Evolutionary conservation across 2,329 filamentous ascomycete genomes (phyloP), one percentile per base, ranked within the genome.

Genomic region (Xylariaceae sp.): DNA sequence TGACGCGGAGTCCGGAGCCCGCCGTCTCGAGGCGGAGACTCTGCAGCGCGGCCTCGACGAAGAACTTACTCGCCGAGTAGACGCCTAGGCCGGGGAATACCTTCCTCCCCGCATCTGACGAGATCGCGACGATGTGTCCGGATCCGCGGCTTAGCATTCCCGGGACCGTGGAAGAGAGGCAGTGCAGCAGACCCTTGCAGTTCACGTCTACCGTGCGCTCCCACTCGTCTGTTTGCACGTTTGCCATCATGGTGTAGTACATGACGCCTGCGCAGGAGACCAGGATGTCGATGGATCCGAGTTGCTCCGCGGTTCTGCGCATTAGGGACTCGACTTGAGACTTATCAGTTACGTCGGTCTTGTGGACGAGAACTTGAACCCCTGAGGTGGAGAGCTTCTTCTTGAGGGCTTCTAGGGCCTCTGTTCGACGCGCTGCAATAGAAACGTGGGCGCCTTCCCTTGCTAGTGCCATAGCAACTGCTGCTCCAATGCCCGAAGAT

Each of bases 171-270:
- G 85, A 79, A 0, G 86, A 80, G 2, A 92, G 76, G 60, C 84
- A 85, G 75, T 92, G 80, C 50, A 92, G 74, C 1, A 92, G 78
- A 36, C 88, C 88, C 72, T 92, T 92, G 82, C 88, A 92, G 74
- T 92, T 92, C 61, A 92, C 87, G 63, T 92, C 88, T 40, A 92
- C 87, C 0, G 88, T 92, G 54, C 81, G 85, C 59, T 91, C 84
- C 88, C 88, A 92, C 63, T 92, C 85, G 5, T 88, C 86, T 0
- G 76, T 80, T 59, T 87, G 80, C 15, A 75, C 79, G 67, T 91
- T 92, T 53, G 85, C 82, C 88, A 92, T 92, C 84, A 92, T 85
- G 51, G 88, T 92, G 72, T 85, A 92, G 74, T 92, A 92, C 88
- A 92, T 92, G 67, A 92, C 88, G 34, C 88, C 88, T 0, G 88